Conservation (phyloP, 2,329 filamentous ascomycete species). For the Diaporthe australafricana region DNA sequence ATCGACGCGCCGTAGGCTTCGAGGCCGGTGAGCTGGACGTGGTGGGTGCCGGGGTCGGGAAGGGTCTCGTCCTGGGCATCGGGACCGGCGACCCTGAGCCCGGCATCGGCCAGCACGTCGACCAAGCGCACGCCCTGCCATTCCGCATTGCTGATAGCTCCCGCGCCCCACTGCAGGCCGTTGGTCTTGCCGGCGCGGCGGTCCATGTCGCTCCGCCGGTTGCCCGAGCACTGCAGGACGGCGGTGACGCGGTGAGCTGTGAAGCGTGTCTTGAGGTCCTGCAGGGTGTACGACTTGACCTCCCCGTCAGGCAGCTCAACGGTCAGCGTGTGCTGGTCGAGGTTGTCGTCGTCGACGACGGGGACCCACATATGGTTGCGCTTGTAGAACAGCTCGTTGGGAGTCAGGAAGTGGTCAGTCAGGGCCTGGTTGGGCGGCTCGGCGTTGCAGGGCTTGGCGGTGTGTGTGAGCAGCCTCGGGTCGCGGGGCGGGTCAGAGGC, state of each 20-base stretch:
- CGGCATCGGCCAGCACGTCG: constrained; percentile 68
- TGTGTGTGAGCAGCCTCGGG: constrained; percentile 61
- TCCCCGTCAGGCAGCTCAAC: constrained; percentile 68
- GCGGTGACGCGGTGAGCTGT: constrained; percentile 63
- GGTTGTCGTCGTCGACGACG: constrained; percentile 50
- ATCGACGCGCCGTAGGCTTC: constrained; percentile 74
- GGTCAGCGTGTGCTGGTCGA: constrained; percentile 58
- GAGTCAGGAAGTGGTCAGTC: constrained; percentile 63
- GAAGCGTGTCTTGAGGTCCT: constrained; percentile 65
- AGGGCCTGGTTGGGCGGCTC: constrained; percentile 66
- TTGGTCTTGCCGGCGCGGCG: constrained; percentile 59
- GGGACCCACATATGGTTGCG: constrained; percentile 76
- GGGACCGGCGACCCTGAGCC: constrained; percentile 49
- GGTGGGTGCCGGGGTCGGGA: constrained; percentile 51
- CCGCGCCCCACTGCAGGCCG: constrained; percentile 69
- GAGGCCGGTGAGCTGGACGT: constrained; percentile 68
- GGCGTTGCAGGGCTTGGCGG: constrained; percentile 69
- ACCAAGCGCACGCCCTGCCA: constrained; percentile 68
- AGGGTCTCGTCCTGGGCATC: constrained; percentile 34
- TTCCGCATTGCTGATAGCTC: constrained; percentile 69
- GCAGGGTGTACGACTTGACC: constrained; percentile 62
- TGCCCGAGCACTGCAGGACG: constrained; percentile 70
- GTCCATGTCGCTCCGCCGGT: constrained; percentile 71
- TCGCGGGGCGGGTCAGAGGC: constrained; percentile 65
- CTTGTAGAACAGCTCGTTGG: constrained; percentile 68